Base-by-base conservation (phyloP, 345 rosid species). In the Geranium rotundifolium region DNA sequence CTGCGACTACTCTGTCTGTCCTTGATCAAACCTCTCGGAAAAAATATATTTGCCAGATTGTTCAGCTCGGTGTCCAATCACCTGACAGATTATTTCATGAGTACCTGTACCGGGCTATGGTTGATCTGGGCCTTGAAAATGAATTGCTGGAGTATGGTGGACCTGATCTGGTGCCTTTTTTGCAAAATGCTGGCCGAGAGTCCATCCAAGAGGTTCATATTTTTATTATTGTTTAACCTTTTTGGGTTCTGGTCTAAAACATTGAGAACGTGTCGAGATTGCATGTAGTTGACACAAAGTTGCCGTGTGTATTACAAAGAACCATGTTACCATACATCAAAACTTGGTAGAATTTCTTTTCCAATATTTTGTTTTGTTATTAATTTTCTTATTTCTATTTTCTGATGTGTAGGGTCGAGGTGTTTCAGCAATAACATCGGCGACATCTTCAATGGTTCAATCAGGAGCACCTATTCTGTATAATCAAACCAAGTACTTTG, bases 131-230 rank as follows among this genome's bases (percentile, higher is more conserved):
- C 65, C 88, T 93, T 71, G 99, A 93, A 76, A 71, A 88, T 65
- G 97, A 93, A 84, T 83, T 93, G 54, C 68, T 90, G 77, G 99
- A 93, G 81, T 93, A 80, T 61, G 99, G 99, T 66, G 99, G 99
- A 66, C 87, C 95, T 17, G 99, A 90, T 80, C 85, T 93, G 81
- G 86, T 90, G 73, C 99, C 97, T 71, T 93, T 93, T 75, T 80
- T 93, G 57, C 97, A 90, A 72, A 83, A 68, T 77, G 90, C 85
- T 59, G 95, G 89, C 71, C 79, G 81, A 61, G 84, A 76, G 63
- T 69, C 87, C 60, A 74, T 73, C 31, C 84, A 76, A 71, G 91
- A 93, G 95, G 99, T 93, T 65, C 64, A 62, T 16, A 39, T 63
- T 66, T 56, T 69, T 50, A 31, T 37, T 30, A 20, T 55, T 68